Conservation (phyloP, 129 eudicot genomes). For the Arctium minus region DNA sequence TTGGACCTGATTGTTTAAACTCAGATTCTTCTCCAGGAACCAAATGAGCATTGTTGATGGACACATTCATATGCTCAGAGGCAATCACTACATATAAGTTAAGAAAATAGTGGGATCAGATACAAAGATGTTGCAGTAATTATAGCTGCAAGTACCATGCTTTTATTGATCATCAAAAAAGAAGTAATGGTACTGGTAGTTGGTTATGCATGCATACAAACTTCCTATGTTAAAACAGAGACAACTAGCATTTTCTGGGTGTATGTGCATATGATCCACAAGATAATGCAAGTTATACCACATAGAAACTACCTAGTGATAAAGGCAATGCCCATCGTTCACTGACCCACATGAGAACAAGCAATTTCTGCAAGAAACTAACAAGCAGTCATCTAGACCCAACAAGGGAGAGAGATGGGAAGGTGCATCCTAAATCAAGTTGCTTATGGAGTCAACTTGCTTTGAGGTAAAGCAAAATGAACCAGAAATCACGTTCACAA, state of each 20-base stretch:
- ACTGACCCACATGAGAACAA: too few relatives aligned
- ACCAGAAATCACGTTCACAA: too few relatives aligned
- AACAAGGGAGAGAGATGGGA: not conserved
- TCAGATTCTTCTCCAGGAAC: slow-evolving; percentile 29
- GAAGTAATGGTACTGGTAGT: not conserved
- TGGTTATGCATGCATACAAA: not conserved
- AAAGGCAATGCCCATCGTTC: not conserved
- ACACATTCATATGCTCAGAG: slow-evolving; percentile 15
- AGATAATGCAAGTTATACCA: not conserved
- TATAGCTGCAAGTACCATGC: not conserved
- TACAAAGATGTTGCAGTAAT: not conserved
- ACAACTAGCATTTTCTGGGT: not conserved
- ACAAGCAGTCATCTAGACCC: not conserved
- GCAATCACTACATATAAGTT: slow-evolving; percentile 11
- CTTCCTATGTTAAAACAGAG: not conserved
- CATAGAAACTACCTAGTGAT: not conserved
- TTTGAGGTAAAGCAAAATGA: too few relatives aligned
- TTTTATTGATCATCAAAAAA: not conserved
- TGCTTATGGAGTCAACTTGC: not conserved
- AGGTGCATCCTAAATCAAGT: not conserved
- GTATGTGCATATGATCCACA: not conserved
- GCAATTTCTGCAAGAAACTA: not conserved
- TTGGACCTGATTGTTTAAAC: slow-evolving; percentile 30
- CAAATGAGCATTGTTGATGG: not conserved
- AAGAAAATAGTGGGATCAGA: slow-evolving; percentile 1